Conservation (phyloP, 208 protist genomes). For the Acanthamoeba lenticulata region DNA sequence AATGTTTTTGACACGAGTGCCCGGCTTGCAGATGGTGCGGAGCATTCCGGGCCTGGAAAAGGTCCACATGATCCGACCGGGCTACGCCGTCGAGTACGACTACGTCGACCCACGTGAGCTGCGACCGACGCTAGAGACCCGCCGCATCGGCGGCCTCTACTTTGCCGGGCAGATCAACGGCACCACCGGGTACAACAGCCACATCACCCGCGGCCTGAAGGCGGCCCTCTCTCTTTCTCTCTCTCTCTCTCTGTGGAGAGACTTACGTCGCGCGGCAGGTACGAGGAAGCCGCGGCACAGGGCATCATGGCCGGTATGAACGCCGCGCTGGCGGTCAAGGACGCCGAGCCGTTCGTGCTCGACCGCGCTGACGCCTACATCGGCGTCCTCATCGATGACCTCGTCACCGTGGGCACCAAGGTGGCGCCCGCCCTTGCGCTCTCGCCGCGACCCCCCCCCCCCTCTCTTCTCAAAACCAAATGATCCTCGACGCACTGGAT, state of each 20-base stretch:
- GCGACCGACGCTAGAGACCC: constrained; percentile 83
- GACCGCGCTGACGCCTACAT: constrained; percentile 83
- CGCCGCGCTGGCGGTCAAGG: constrained; percentile 72
- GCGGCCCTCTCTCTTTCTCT: neutral
- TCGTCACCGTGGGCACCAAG: constrained; percentile 80
- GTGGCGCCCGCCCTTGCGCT: too few relatives aligned
- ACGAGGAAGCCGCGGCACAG: constrained; percentile 89
- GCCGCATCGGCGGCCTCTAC: constrained; percentile 82
- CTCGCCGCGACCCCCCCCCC: neutral
- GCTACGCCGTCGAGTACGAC: constrained; percentile 92
- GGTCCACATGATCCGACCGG: constrained; percentile 81
- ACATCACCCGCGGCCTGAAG: neutral
- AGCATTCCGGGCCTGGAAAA: constrained; percentile 85
- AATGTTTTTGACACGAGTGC: too few relatives aligned
- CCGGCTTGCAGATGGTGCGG: constrained; percentile 69
- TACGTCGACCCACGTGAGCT: constrained; percentile 87
- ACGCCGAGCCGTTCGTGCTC: constrained; percentile 73
- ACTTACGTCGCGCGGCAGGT: neutral
- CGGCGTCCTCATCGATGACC: constrained; percentile 88
- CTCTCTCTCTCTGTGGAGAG: neutral
- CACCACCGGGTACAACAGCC: constrained; percentile 84
- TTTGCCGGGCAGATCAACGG: constrained; percentile 91
- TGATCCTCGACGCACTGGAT: too few relatives aligned
- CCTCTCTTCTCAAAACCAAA: too few relatives aligned
- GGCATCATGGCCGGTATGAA: constrained; percentile 88